phyloP scores from a whole-genome alignment of 2,329 filamentous ascomycete species.

The Stachybotrys echinatus region DNA sequence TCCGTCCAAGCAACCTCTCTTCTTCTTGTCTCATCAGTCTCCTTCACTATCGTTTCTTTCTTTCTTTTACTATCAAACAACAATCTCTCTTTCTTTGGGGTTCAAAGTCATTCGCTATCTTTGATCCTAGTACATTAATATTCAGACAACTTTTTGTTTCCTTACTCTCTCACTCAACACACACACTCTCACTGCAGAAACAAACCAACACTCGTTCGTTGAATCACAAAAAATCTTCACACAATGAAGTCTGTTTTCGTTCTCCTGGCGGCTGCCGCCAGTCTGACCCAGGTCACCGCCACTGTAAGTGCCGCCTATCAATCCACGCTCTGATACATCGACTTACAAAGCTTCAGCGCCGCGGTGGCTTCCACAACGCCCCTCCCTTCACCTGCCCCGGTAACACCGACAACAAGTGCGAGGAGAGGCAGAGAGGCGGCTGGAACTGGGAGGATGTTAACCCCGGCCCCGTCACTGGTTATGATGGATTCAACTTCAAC shows the following conservation, averaged over 20 bases:
- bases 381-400: constrained; percentile 59
- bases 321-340: background rate
- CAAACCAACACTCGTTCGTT: constrained; percentile 6
- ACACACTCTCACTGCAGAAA: constrained; percentile 12
- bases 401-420: constrained; percentile 75
- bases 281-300: constrained; percentile 44
- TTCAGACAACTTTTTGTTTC: constrained; percentile 24
- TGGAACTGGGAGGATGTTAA: constrained; percentile 66
- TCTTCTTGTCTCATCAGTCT: constrained; percentile 16
- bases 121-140: constrained; percentile 27
- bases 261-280: constrained; percentile 45
- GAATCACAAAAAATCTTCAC: constrained; percentile 16
- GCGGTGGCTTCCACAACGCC: constrained; percentile 20
- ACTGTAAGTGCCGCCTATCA: constrained; percentile 26
- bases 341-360: constrained; percentile 11
- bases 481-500: constrained; percentile 68
- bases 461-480: constrained; percentile 56
- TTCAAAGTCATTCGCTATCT: constrained; percentile 56
- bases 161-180: constrained; percentile 12
- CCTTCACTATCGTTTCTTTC: constrained; percentile 18
- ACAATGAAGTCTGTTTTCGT: constrained; percentile 50
- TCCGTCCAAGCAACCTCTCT: constrained; percentile 9
- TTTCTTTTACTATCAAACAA: constrained; percentile 12
- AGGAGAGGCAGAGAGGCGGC: constrained; percentile 60
- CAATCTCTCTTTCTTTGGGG: constrained; percentile 18